Percentiles rank a stretch among this genome's conserved stretches.
These are phyloP conservation scores for Aphanomyces cochlioides DNA, from an alignment of 352 stramenopile genomes.

Conservation along the genomic window DNA sequence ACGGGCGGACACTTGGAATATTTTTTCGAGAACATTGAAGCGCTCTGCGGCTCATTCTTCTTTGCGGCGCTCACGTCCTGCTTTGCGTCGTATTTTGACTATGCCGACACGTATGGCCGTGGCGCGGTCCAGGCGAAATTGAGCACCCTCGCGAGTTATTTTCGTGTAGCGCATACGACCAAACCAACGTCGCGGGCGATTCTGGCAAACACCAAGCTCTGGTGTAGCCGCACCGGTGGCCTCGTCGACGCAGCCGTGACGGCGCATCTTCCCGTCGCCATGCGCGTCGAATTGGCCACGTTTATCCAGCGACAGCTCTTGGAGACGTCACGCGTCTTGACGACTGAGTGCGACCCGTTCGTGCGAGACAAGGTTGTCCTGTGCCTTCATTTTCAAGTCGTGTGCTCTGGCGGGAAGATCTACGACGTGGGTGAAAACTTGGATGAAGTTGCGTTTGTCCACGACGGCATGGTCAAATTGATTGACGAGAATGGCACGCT, in stretches of 20 bases:
- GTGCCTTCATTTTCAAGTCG: slow-evolving; percentile 23
- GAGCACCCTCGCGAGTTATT: slow-evolving; percentile 24
- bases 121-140: slow-evolving; percentile 24
- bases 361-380: slow-evolving; percentile 16
- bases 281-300: slow-evolving; percentile 24
- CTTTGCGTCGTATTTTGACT: slow-evolving; percentile 29
- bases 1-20: slow-evolving; percentile 30
- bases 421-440: slow-evolving; percentile 6
- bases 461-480: slow-evolving; percentile 13
- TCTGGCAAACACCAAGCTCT: slow-evolving; percentile 29
- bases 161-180: slow-evolving; percentile 26
- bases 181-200: slow-evolving; percentile 23
- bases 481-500: not conserved
- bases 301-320: slow-evolving; percentile 12
- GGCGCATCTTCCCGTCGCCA: slow-evolving; percentile 16
- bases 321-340: not conserved
- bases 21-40: slow-evolving; percentile 29
- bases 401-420: not conserved
- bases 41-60: slow-evolving; percentile 27
- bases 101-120: slow-evolving; percentile 24
- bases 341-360: not conserved
- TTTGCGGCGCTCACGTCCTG: slow-evolving; percentile 30
- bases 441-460: slow-evolving; percentile 25
- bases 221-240: slow-evolving; percentile 22
- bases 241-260: slow-evolving; percentile 19